Percentiles rank a stretch among this genome's conserved stretches.
phyloP scores from a whole-genome alignment of 371 early-diverging fungal species.

The Hamiltosporidium tvaerminnensis region DNA sequence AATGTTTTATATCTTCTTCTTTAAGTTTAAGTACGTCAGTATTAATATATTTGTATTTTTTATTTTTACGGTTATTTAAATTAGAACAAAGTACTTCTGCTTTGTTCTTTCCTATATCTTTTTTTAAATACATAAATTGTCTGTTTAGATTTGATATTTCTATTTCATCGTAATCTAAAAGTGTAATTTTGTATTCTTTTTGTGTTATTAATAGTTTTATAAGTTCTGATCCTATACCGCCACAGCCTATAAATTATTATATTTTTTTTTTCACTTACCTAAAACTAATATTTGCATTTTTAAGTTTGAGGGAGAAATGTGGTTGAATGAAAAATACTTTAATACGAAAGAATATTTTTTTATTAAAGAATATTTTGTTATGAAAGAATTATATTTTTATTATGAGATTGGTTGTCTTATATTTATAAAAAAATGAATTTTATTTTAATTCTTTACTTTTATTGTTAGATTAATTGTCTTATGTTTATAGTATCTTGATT shows the following conservation, averaged over 20 bases:
- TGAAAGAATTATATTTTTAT: no score
- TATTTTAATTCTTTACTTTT: no score
- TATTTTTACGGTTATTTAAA: slow-evolving; percentile 5
- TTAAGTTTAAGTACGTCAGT: slow-evolving; percentile 1
- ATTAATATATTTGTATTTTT: slow-evolving; percentile 7
- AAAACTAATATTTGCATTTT: no score
- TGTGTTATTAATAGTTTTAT: neutral
- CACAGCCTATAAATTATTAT: neutral
- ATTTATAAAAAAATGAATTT: no score
- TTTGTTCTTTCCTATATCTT: slow-evolving; percentile 31
- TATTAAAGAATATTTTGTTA: no score
- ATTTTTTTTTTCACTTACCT: no score
- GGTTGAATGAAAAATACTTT: no score
- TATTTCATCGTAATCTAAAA: slow-evolving; percentile 37
- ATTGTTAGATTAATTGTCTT: no score
- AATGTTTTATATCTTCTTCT: slow-evolving; percentile 4
- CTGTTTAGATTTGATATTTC: slow-evolving; percentile 35
- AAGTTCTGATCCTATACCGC: neutral
- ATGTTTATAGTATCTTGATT: no score
- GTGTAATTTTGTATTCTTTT: slow-evolving; percentile 11
- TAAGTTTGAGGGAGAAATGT: no score
- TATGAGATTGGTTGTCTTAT: no score
- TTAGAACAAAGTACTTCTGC: slow-evolving; percentile 5
- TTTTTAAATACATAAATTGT: slow-evolving; percentile 24
- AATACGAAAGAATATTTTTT: no score